phyloP scores from a whole-genome alignment of 352 stramenopile species.

The Pythium myriotylum region DNA sequence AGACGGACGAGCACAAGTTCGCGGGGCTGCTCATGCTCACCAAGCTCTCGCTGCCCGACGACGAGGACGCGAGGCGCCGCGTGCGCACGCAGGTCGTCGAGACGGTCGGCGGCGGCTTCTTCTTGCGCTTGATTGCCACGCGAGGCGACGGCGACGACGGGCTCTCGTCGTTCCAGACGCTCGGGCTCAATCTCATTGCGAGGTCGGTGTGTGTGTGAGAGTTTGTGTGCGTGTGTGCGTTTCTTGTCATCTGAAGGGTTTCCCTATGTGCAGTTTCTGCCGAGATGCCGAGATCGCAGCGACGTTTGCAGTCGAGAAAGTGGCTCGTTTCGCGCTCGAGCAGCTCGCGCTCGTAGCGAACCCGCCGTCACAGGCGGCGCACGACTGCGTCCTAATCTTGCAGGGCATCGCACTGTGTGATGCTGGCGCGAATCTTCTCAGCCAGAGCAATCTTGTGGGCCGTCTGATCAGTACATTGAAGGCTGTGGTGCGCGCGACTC shows the following conservation, averaged over 20 bases:
- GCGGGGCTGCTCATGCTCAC: slow-evolving; percentile 86
- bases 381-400: slow-evolving; percentile 60
- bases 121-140: slow-evolving; percentile 76
- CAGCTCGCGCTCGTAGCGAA: slow-evolving; percentile 35
- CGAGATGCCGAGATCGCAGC: slow-evolving; percentile 45
- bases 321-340: slow-evolving; percentile 58
- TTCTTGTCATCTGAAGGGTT: neutral
- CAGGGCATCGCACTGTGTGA: slow-evolving; percentile 44
- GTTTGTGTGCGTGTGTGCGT: neutral
- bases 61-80: slow-evolving; percentile 42
- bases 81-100: slow-evolving; percentile 63
- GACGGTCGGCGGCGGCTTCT: slow-evolving; percentile 70
- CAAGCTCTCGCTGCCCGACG: slow-evolving; percentile 60
- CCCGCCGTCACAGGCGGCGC: slow-evolving; percentile 20
- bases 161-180: slow-evolving; percentile 73
- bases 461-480: slow-evolving; percentile 58
- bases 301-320: slow-evolving; percentile 67
- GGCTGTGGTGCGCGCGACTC: slow-evolving; percentile 21
- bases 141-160: slow-evolving; percentile 56
- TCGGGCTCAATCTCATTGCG: slow-evolving; percentile 82
- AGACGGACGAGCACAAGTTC: slow-evolving; percentile 87
- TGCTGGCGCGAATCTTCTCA: slow-evolving; percentile 39
- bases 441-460: slow-evolving; percentile 40
- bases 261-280: slow-evolving; percentile 57
- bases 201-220: slow-evolving; percentile 26